Evolutionary conservation across 2,329 filamentous ascomycete genomes (phyloP).

Genomic region (Raffaelea ambrosiae): DNA sequence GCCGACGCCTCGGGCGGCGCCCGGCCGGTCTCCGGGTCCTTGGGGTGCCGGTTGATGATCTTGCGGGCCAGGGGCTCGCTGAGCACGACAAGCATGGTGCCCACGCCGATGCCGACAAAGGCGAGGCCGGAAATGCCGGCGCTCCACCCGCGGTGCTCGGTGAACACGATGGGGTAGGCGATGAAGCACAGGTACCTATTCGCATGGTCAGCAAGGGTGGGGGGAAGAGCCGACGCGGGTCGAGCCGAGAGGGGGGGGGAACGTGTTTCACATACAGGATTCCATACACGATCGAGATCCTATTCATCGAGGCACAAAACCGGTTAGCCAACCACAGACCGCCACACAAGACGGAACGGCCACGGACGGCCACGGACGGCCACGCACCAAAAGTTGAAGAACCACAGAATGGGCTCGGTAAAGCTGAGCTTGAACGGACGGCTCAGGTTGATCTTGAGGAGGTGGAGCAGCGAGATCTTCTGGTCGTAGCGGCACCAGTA

Average conservation of each 20-base stretch:
- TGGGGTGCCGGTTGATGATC: conserved; percentile 68
- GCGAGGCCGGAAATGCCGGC: conserved; percentile 66
- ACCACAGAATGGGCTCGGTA: conserved; percentile 73
- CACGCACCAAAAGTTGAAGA: conserved; percentile 60
- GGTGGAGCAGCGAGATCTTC: conserved; percentile 50
- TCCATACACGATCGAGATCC: conserved; percentile 75
- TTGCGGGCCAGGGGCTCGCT: conserved; percentile 64
- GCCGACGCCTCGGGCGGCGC: conserved; percentile 73
- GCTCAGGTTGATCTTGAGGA: conserved; percentile 68
- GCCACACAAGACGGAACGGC: no score
- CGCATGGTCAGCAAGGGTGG: conserved; percentile 21
- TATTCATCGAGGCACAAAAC: no score
- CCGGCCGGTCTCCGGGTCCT: conserved; percentile 66
- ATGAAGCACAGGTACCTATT: conserved; percentile 75
- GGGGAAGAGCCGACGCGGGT: neutral
- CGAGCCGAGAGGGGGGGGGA: neutral
- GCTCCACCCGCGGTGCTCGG: conserved; percentile 65
- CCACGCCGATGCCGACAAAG: conserved; percentile 63
- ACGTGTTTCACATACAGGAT: conserved; percentile 43
- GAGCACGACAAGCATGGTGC: conserved; percentile 52
- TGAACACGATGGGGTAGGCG: conserved; percentile 80
- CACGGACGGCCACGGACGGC: no score
- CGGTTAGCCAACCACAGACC: no score
- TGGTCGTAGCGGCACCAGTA: conserved; percentile 80
- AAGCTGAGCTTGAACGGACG: conserved; percentile 70